phyloP scores from a whole-genome alignment of 371 early-diverging fungal species.

The Phascolomyces articulosus region DNA sequence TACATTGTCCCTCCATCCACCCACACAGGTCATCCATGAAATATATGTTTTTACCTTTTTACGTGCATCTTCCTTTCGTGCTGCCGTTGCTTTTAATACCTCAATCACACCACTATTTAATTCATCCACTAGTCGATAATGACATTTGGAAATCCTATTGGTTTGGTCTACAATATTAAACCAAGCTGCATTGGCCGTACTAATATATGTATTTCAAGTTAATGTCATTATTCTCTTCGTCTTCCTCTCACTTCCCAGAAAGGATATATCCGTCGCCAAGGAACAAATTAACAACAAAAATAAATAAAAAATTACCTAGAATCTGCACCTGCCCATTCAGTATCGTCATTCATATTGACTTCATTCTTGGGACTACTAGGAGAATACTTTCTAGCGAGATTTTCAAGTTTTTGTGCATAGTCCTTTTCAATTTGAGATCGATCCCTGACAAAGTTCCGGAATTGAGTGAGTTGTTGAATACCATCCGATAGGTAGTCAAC shows the following conservation, averaged over 20 bases:
- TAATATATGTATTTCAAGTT: neutral
- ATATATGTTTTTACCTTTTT: slow-evolving; percentile 62
- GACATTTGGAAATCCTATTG: slow-evolving; percentile 58
- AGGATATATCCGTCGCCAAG: too few species aligned
- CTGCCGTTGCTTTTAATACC: slow-evolving; percentile 53
- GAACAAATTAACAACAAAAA: neutral
- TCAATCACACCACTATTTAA: slow-evolving; percentile 58
- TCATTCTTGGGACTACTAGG: slow-evolving; percentile 39
- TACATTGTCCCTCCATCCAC: too few species aligned
- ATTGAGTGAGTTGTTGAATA: slow-evolving; percentile 64
- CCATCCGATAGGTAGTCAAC: slow-evolving; percentile 62
- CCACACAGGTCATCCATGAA: too few species aligned
- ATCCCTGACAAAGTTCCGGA: slow-evolving; percentile 78
- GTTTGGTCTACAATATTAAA: slow-evolving; percentile 60
- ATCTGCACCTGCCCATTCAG: slow-evolving; percentile 28
- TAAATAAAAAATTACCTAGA: slow-evolving; percentile 27
- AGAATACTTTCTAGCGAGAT: slow-evolving; percentile 64
- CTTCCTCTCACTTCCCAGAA: too few species aligned
- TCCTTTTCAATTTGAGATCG: slow-evolving; percentile 76
- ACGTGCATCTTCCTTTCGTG: slow-evolving; percentile 71
- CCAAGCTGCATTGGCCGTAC: slow-evolving; percentile 50
- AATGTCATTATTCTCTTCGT: neutral
- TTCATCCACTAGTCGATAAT: slow-evolving; percentile 59
- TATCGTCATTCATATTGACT: slow-evolving; percentile 24
- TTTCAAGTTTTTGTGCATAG: slow-evolving; percentile 74